These are phyloP conservation scores for Leccinum obscurum DNA, from an alignment of 768 basidiomycete genomes.

Conservation along the genomic window DNA sequence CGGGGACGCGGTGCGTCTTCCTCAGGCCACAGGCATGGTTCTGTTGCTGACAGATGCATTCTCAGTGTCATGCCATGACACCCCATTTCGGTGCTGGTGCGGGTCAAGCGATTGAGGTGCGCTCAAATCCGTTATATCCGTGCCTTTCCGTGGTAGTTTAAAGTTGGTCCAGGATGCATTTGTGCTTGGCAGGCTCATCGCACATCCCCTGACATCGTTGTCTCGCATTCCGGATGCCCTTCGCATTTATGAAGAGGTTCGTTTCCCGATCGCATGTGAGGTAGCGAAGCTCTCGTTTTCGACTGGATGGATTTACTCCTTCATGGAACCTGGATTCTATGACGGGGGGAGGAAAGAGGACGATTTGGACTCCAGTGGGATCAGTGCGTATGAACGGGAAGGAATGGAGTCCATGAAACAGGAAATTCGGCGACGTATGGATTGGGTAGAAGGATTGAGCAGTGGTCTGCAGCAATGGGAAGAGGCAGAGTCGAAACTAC, in stretches of 20 bases:
- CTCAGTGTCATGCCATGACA: slow-evolving; percentile 25
- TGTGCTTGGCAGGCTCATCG: slow-evolving; percentile 24
- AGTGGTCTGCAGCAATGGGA: slow-evolving; percentile 19
- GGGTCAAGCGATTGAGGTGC: slow-evolving; percentile 28
- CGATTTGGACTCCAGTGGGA: slow-evolving; percentile 6
- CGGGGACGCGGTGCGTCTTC: slow-evolving; percentile 41
- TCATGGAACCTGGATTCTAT: slow-evolving; percentile 21
- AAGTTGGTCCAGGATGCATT: slow-evolving; percentile 16
- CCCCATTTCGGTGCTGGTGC: slow-evolving; percentile 27
- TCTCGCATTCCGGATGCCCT: slow-evolving; percentile 5
- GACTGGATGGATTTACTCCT: background rate
- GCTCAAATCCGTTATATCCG: background rate
- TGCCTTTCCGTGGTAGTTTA: background rate
- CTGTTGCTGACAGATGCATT: background rate
- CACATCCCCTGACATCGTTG: slow-evolving; percentile 18
- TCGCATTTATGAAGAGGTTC: slow-evolving; percentile 12
- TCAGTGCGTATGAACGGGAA: slow-evolving; percentile 16
- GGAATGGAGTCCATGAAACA: slow-evolving; percentile 20
- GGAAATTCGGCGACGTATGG: slow-evolving; percentile 16
- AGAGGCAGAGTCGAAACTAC: slow-evolving; percentile 16
- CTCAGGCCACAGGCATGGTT: background rate
- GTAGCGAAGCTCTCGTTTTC: slow-evolving; percentile 18
- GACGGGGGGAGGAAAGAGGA: slow-evolving; percentile 19
- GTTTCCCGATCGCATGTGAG: slow-evolving; percentile 13
- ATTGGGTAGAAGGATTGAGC: slow-evolving; percentile 11